A percentile compares a stretch with the other conserved stretches of the same genome.
These are phyloP conservation scores for Ophiocordyceps camponoti-leonardi DNA, from an alignment of 2,329 filamentous ascomycete genomes.

Conservation along the genomic window DNA sequence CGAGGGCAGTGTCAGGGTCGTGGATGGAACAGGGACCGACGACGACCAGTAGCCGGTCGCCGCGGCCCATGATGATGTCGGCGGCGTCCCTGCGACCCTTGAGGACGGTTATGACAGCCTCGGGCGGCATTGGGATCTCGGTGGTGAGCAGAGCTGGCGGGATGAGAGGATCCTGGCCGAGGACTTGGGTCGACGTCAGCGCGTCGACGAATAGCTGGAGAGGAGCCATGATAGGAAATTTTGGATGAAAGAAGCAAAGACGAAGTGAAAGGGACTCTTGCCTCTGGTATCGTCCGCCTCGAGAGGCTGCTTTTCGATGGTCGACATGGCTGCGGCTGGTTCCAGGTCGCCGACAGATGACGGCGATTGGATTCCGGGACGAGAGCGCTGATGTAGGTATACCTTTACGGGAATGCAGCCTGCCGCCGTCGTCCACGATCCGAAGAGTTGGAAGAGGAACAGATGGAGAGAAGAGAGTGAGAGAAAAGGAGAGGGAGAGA, in stretches of 20 bases:
- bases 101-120: conserved; percentile 50
- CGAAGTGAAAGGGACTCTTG: conserved; percentile 10
- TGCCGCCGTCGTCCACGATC: not conserved
- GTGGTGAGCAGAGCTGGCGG: conserved; percentile 72
- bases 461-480: no score
- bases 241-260: not conserved
- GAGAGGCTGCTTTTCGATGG: conserved; percentile 21
- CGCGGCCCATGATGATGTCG: conserved; percentile 59
- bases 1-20: conserved; percentile 72
- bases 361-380: not conserved
- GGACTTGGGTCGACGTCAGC: conserved; percentile 36
- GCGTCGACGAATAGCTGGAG: not conserved
- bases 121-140: conserved; percentile 58
- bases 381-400: not conserved
- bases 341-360: not conserved
- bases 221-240: not conserved
- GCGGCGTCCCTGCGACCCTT: conserved; percentile 52
- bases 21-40: conserved; percentile 96
- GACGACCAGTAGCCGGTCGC: conserved; percentile 82
- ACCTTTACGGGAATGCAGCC: not conserved
- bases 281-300: conserved; percentile 27
- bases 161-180: conserved; percentile 88
- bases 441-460: not conserved
- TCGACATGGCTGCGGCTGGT: conserved; percentile 16
- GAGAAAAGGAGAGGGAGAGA: no score